Evolutionary conservation across 768 basidiomycete genomes (phyloP).

Genomic region (Mycena polygramma): DNA sequence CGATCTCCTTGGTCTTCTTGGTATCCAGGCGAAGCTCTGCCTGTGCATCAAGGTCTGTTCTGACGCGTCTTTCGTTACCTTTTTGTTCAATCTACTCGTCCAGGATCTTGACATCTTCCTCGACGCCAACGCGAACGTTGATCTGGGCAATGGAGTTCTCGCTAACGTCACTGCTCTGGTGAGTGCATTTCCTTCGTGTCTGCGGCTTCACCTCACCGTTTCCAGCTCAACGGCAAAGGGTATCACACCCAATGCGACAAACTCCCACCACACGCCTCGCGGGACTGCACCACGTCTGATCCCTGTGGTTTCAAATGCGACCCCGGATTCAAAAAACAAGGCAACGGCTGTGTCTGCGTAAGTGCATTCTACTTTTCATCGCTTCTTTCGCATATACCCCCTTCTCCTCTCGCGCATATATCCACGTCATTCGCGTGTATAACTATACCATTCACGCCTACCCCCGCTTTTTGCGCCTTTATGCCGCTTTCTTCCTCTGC

Average conservation of each 20-base stretch:
- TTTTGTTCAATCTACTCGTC: neutral
- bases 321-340: neutral
- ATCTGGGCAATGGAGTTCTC: neutral
- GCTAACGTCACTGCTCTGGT: constrained; percentile 11
- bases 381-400: neutral
- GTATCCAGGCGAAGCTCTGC: neutral
- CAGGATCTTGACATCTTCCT: constrained; percentile 32
- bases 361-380: neutral
- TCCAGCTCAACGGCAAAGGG: no score
- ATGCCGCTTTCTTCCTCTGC: neutral
- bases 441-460: no score
- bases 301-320: constrained; percentile 13
- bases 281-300: neutral
- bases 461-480: neutral
- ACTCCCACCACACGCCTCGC: constrained; percentile 20
- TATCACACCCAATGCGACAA: no score
- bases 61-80: neutral
- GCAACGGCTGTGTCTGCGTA: constrained; percentile 1
- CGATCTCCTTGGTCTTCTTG: constrained; percentile 14
- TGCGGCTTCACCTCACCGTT: no score
- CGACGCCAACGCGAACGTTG: constrained; percentile 9
- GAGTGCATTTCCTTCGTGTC: no score
- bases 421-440: neutral
- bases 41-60: constrained; percentile 26
- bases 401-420: neutral